phyloP scores from a whole-genome alignment of 2,329 filamentous ascomycete genomes.

The Claviceps maximensis region DNA sequence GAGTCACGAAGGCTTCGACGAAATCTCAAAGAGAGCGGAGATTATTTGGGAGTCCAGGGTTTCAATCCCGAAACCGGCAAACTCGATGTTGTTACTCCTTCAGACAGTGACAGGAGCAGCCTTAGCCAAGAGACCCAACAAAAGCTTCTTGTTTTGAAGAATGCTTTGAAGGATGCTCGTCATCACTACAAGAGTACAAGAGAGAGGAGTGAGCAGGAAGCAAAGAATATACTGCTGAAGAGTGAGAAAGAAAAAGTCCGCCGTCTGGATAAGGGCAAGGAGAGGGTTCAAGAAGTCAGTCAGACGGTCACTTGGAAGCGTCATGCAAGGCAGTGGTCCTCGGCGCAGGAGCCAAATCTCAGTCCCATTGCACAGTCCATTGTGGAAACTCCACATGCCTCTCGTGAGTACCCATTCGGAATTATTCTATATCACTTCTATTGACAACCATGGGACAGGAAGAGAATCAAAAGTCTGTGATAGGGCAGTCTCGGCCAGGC shows the following conservation, averaged over 20 bases:
- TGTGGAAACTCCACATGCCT: slow-evolving; percentile 13
- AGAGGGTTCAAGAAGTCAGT: slow-evolving; percentile 17
- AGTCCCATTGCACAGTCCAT: slow-evolving; percentile 35
- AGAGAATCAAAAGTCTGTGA: not conserved
- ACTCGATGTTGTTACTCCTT: slow-evolving; percentile 36
- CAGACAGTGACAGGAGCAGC: slow-evolving; percentile 30
- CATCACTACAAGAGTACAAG: slow-evolving; percentile 26
- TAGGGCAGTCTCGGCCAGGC: not conserved
- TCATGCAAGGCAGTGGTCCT: slow-evolving; percentile 36
- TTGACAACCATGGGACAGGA: not conserved
- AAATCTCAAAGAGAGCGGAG: slow-evolving; percentile 38
- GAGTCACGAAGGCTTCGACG: slow-evolving; percentile 25
- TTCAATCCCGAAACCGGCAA: slow-evolving; percentile 43
- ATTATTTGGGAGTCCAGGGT: slow-evolving; percentile 46
- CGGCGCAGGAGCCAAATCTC: slow-evolving; percentile 33
- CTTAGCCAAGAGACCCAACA: slow-evolving; percentile 18
- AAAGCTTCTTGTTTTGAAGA: slow-evolving; percentile 19
- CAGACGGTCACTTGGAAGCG: slow-evolving; percentile 30
- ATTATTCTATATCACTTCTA: not conserved
- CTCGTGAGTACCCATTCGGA: slow-evolving; percentile 10
- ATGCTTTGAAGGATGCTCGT: slow-evolving; percentile 21
- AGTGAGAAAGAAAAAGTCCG: slow-evolving; percentile 27
- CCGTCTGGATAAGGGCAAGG: slow-evolving; percentile 29
- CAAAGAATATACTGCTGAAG: slow-evolving; percentile 17
- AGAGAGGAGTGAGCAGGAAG: slow-evolving; percentile 32